Evolutionary conservation across 768 basidiomycete genomes (phyloP).

Genomic region (Gelatoporia subvermispora): DNA sequence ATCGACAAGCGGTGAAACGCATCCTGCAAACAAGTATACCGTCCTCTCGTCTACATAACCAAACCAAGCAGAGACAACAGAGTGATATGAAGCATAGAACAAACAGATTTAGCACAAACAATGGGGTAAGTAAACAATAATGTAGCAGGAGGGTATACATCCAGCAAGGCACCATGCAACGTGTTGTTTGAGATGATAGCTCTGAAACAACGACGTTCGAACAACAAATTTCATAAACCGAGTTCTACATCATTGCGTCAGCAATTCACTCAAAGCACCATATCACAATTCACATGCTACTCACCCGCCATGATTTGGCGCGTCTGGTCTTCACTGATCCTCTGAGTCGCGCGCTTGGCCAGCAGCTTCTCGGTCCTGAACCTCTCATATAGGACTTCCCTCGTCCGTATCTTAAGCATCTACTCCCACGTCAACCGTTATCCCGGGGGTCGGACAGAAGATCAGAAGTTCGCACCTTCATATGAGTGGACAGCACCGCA

Average conservation of each 20-base stretch:
- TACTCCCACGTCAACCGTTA: constrained; percentile 24
- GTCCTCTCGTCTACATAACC: background rate
- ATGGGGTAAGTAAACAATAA: background rate
- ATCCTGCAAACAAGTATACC: no score
- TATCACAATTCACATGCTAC: constrained; percentile 10
- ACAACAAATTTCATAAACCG: background rate
- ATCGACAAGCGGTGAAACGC: no score
- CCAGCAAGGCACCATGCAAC: background rate
- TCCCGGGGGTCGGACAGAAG: background rate
- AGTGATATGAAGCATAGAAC: background rate
- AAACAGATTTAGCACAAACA: background rate
- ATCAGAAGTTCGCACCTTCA: constrained; percentile 53
- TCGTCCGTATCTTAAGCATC: constrained; percentile 79
- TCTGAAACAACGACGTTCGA: constrained; percentile 1
- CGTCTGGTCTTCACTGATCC: constrained; percentile 71
- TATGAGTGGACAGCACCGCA: constrained; percentile 77
- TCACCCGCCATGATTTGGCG: constrained; percentile 70
- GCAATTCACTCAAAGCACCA: background rate
- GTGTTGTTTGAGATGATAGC: background rate
- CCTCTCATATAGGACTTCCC: constrained; percentile 89
- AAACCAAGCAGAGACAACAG: background rate
- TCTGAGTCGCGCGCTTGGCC: constrained; percentile 75
- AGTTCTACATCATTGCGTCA: background rate
- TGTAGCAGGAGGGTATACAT: background rate
- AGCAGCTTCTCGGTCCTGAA: constrained; percentile 90